These are phyloP conservation scores for Moesziomyces aphidis DNA, from an alignment of 1,284 basidiomycete genomes.

Conservation along the genomic window DNA sequence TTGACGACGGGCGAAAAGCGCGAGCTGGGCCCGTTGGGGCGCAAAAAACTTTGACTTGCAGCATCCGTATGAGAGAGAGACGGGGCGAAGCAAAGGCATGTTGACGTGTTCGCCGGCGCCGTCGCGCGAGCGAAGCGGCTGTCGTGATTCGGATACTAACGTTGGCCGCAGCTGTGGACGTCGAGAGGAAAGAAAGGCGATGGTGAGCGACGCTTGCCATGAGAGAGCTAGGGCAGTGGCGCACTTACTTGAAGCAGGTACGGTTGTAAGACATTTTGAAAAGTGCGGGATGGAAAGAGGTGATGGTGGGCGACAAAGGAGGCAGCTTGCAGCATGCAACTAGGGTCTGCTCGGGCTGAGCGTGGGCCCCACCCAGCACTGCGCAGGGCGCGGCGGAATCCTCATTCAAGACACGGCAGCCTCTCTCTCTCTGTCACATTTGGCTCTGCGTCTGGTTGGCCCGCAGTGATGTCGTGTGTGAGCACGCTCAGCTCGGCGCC, in stretches of 20 bases:
- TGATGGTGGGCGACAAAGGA: slow-evolving; percentile 9
- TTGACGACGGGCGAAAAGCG: background rate
- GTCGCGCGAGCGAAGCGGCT: slow-evolving; percentile 10
- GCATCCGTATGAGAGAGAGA: background rate
- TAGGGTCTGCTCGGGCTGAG: slow-evolving; percentile 13
- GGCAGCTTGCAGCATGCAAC: slow-evolving; percentile 7
- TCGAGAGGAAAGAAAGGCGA: background rate
- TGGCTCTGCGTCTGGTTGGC: background rate
- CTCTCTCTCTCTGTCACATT: too few relatives aligned
- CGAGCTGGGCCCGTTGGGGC: background rate
- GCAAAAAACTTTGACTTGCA: background rate
- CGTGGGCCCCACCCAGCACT: background rate
- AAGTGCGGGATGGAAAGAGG: slow-evolving; percentile 1
- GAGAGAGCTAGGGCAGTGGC: background rate
- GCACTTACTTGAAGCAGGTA: slow-evolving; percentile 57
- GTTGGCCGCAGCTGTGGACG: slow-evolving; percentile 53
- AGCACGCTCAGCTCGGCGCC: background rate
- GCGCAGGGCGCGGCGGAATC: too few relatives aligned
- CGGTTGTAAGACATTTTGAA: slow-evolving; percentile 50
- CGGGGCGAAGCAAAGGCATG: background rate
- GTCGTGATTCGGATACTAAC: slow-evolving; percentile 39
- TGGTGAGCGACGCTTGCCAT: slow-evolving; percentile 4
- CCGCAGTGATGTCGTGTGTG: slow-evolving; percentile 31
- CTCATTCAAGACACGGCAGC: too few relatives aligned
- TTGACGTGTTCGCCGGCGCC: background rate